Conservation (phyloP, 2,329 filamentous ascomycete genomes). For the Pseudonectria buxi region DNA sequence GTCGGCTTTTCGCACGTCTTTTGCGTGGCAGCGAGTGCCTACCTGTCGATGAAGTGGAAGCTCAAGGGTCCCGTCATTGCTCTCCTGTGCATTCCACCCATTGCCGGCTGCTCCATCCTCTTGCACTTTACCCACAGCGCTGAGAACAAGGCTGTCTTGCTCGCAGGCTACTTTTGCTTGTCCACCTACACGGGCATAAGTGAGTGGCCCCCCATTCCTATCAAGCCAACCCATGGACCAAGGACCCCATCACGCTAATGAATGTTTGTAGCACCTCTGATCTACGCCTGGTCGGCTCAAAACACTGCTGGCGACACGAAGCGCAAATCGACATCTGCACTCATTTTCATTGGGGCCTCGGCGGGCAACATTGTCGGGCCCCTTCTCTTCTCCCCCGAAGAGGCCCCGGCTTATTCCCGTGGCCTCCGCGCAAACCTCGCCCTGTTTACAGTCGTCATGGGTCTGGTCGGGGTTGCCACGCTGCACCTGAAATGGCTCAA, state of each 20-base stretch:
- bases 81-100: conserved; percentile 49
- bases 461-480: conserved; percentile 37
- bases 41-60: conserved; percentile 46
- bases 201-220: conserved; percentile 23
- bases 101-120: conserved; percentile 49
- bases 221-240: conserved; percentile 16
- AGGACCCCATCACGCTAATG: neutral
- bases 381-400: conserved; percentile 53
- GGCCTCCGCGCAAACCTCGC: conserved; percentile 54
- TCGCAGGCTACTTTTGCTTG: conserved; percentile 52
- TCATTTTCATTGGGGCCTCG: conserved; percentile 59
- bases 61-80: conserved; percentile 51
- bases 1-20: conserved; percentile 55
- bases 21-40: conserved; percentile 50
- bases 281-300: conserved; percentile 55
- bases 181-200: conserved; percentile 47
- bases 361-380: conserved; percentile 62
- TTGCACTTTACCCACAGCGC: conserved; percentile 40
- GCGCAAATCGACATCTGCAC: conserved; percentile 57
- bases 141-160: conserved; percentile 40
- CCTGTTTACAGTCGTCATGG: conserved; percentile 54
- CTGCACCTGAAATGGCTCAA: conserved; percentile 48
- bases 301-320: conserved; percentile 66
- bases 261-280: conserved; percentile 39
- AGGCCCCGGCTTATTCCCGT: conserved; percentile 33